Evolutionary conservation across 208 protist species (phyloP).

Genomic region (Cochliopodium minus): DNA sequence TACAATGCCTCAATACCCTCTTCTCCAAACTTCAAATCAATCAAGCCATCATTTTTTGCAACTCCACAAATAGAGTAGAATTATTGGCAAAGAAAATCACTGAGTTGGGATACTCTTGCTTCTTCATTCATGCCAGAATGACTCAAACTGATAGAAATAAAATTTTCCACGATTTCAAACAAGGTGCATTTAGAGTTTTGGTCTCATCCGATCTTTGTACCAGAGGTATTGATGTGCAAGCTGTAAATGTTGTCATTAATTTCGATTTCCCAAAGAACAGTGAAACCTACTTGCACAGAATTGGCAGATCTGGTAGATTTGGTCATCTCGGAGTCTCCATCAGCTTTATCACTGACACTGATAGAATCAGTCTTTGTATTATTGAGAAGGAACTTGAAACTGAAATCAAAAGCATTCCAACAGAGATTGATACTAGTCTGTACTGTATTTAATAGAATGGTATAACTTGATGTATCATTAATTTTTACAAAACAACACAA

Average conservation of each 20-base stretch:
- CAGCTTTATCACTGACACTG: conserved; percentile 94
- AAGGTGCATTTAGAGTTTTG: conserved; percentile 87
- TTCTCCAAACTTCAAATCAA: conserved; percentile 97
- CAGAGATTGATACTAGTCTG: conserved; percentile 74
- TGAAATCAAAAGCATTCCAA: conserved; percentile 93
- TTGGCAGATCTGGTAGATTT: conserved; percentile 81
- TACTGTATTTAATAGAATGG: no score
- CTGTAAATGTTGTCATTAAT: conserved; percentile 99
- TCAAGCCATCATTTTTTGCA: conserved; percentile 99
- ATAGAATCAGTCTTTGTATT: conserved; percentile 76
- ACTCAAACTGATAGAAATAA: conserved; percentile 85
- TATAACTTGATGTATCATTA: no score
- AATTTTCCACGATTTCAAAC: conserved; percentile 96
- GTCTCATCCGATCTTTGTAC: conserved; percentile 97
- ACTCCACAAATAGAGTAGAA: conserved; percentile 93
- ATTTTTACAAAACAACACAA: no score
- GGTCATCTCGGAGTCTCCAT: conserved; percentile 94
- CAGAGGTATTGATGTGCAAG: conserved; percentile 96
- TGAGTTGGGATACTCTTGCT: conserved; percentile 93
- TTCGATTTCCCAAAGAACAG: conserved; percentile 96
- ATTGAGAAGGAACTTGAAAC: conserved; percentile 96
- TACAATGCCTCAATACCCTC: conserved; percentile 96
- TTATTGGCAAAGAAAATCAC: conserved; percentile 97
- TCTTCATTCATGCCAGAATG: conserved; percentile 98
- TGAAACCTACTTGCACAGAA: conserved; percentile 92